Base-by-base conservation (phyloP, 148 eudicot genomes). In the Persicaria tinctoria region DNA sequence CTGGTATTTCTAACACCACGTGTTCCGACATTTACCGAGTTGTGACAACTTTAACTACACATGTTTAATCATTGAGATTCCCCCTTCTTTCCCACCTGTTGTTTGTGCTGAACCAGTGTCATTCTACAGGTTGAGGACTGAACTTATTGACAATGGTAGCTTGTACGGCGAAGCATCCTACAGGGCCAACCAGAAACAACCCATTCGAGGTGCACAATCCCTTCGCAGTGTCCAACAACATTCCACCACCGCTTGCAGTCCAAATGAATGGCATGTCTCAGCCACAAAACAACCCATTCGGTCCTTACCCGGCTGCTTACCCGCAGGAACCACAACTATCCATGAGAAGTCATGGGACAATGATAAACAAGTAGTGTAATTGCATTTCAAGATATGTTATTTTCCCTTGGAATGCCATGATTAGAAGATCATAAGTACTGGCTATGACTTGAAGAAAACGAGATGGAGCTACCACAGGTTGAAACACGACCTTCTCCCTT, bases 131-230 rank as follows among this genome's bases (percentile, higher is more conserved):
- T 88, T 74, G 99, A 38, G 99, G 97, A 82, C 77, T 95, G 85
- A 97, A 95, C 78, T 87, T 94, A 0, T 93, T 92, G 56, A 90
- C 89, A 44, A 78, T 95, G 44, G 80, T 73, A 95, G 99, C 73
- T 83, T 95, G 80, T 95, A 95, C 6, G 97, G 92, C 46, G 96
- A 90, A 68, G 96, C 80, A 38, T 89, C 89, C 38, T 95, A 92
- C 74, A 86, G 99, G 84, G 94, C 96, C 46, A 85, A 88, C 79
- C 96, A n/a, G n/a, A n/a, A 86, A 86, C 72, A 68, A 68, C 72
- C 72, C 72, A 20, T 68, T 68, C 13, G 72, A 68, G 50, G 49
- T 68, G 0, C 77, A 86, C 0, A 97, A 95, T 73, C 97, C 99
- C 27, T 95, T 95, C 83, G 80, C 93, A 41, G 70, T 90, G 79